Base-by-base conservation (phyloP, 306 rosid species). In the Herpetospermum pedunculosum region DNA sequence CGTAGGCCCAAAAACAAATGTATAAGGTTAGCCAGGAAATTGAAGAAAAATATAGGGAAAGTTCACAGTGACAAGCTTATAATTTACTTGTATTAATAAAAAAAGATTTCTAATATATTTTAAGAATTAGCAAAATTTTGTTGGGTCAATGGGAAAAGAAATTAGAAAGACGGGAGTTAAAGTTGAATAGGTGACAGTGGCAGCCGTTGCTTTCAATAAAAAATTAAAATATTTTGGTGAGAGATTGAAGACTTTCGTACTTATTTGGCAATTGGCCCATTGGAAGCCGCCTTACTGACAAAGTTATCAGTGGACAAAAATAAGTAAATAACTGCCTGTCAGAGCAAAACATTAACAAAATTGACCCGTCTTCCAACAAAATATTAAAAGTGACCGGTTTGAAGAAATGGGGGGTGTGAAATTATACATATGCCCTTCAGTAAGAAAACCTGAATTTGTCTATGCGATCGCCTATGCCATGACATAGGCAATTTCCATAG, bases 241-340 rank as follows among this genome's bases (percentile, higher is more conserved):
- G 6, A 6, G 41, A 37, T 5, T 47, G 55, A 12, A 49, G 26
- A 49, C 26, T 50, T 19, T 8, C 6, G 9, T n/a, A 8, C 0
- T 25, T 25, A 49, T 6, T 28, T 10, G 64, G 38, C 37, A 28
- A 26, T 26, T 59, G 41, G 12, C 19, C 34, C 65, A 58, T 59
- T 59, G 15, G 67, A 59, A 59, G 67, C 68, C 60, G 68, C 68
- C 68, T 30, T 59, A 59, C 68, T 59, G 68, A 21, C 59, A 15
- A 52, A 19, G 28, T 19, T 49, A 16, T 6, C n/a, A n/a, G n/a
- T n/a, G n/a, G n/a, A n/a, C n/a, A n/a, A n/a, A n/a, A n/a, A n/a
- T n/a, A n/a, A n/a, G n/a, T n/a, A n/a, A n/a, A n/a, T n/a, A n/a
- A n/a, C n/a, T n/a, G n/a, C n/a, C n/a, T n/a, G n/a, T n/a, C n/a